Evolutionary conservation across 768 basidiomycete genomes (phyloP).

Genomic region (Tylopilus rubrobrunneus): DNA sequence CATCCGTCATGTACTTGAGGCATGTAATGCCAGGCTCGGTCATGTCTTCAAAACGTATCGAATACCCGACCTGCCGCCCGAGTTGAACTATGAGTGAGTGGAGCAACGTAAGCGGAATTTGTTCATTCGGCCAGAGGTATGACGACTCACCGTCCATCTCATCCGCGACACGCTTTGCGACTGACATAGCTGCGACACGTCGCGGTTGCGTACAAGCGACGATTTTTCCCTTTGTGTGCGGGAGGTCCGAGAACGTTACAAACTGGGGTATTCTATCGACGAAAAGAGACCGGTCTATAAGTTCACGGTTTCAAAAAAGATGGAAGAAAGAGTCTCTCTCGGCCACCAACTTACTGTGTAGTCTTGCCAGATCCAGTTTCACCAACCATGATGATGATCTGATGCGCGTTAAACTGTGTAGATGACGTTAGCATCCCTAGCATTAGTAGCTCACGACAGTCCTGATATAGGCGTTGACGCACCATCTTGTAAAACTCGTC

Average conservation of each 20-base stretch:
- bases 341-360: slow-evolving; percentile 63
- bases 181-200: too few species aligned
- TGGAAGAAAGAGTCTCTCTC: too few species aligned
- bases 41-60: slow-evolving; percentile 93
- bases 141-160: too few species aligned
- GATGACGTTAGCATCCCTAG: neutral
- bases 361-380: slow-evolving; percentile 97
- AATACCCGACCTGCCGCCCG: slow-evolving; percentile 94
- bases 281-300: slow-evolving; percentile 26
- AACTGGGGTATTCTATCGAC: too few species aligned
- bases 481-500: slow-evolving; percentile 87
- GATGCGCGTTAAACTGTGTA: slow-evolving; percentile 39
- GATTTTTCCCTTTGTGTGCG: too few species aligned
- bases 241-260: too few species aligned
- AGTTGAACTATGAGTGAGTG: too few species aligned
- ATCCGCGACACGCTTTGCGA: too few species aligned
- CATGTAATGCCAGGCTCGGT: slow-evolving; percentile 81
- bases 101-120: too few species aligned
- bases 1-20: slow-evolving; percentile 99
- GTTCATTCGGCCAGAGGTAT: too few species aligned
- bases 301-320: slow-evolving; percentile 12
- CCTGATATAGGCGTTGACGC: slow-evolving; percentile 33
- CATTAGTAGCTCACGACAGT: neutral
- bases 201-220: too few species aligned
- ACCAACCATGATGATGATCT: slow-evolving; percentile 88